Evolutionary conservation across 768 basidiomycete genomes (phyloP), one percentile per base, ranked within the genome.

Genomic region (Suillus subluteus): DNA sequence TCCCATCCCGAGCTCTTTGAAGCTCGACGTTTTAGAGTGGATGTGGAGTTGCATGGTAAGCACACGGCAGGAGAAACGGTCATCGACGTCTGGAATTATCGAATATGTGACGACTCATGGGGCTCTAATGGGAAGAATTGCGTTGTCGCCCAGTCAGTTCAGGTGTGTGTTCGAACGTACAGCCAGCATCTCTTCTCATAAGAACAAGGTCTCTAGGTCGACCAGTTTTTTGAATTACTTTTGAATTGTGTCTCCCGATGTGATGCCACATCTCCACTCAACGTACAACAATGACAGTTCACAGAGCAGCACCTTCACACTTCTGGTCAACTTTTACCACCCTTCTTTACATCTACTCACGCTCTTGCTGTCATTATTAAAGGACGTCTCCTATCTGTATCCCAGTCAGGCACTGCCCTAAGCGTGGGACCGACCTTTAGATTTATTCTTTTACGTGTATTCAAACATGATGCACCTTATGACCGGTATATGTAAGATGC

Each of bases 61-160:
- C 87, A 90, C 67, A 86, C 90, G 2, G 78, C 81, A 15, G 95
- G 94, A 7, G 90, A 94, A 73, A 95, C 95, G 0, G 84, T 93
- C 3, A 91, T 94, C 2, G 93, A 96, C 70, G 71, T 93, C 3
- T 94, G 87, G 86, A 81, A 85, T 66, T 92, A 90, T 76, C 78
- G 76, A 18, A 61, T 76, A 9, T 87, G 83, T 68, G 87, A 91
- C 68, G 78, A 88, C 69, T 82, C 83, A 0, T 96, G 94, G 94
- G 92, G 93, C 0, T 72, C 81, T 3, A 76, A 77, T 18, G 91
- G 92, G 7, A 92, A 88, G 76, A 96, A 96, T 69, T 94, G 93
- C 65, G 68, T 87, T 1, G 89, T 96, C 15, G 84, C 88, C 11
- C 83, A 90, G 70, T 78, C 82, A 11, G 76, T 95, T 30, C 80